Evolutionary conservation across 768 basidiomycete species (phyloP).

Genomic region (Lanmaoa rubissima): DNA sequence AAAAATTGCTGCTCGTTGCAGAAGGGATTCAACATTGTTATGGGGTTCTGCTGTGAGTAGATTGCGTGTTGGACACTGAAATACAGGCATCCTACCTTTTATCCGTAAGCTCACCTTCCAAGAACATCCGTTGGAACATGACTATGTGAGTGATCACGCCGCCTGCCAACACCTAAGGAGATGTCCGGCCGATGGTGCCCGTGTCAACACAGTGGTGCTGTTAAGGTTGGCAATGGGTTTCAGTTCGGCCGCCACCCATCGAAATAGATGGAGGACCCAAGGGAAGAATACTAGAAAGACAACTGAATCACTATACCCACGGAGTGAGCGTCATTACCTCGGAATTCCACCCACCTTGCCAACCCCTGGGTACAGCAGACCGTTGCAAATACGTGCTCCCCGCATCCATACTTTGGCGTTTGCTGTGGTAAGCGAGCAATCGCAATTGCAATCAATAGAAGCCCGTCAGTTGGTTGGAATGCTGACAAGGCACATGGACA

Average conservation of each 20-base stretch:
- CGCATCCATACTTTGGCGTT: background rate
- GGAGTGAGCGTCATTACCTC: background rate
- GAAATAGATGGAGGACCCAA: background rate
- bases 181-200: background rate
- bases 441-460: background rate
- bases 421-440: background rate
- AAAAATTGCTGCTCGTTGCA: background rate
- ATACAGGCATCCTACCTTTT: slow-evolving; percentile 8
- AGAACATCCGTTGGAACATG: background rate
- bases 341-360: background rate
- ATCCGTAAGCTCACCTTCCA: background rate
- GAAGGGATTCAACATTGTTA: background rate
- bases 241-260: background rate
- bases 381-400: background rate
- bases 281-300: background rate
- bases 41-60: background rate
- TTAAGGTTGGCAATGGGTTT: background rate
- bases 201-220: background rate
- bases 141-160: background rate
- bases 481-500: background rate
- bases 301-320: too few species aligned
- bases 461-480: background rate
- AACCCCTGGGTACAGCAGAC: slow-evolving; percentile 3
- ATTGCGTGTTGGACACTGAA: background rate
- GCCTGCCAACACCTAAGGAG: background rate